Base-by-base conservation (phyloP, 345 rosid genomes). In the Lagerstroemia speciosa region DNA sequence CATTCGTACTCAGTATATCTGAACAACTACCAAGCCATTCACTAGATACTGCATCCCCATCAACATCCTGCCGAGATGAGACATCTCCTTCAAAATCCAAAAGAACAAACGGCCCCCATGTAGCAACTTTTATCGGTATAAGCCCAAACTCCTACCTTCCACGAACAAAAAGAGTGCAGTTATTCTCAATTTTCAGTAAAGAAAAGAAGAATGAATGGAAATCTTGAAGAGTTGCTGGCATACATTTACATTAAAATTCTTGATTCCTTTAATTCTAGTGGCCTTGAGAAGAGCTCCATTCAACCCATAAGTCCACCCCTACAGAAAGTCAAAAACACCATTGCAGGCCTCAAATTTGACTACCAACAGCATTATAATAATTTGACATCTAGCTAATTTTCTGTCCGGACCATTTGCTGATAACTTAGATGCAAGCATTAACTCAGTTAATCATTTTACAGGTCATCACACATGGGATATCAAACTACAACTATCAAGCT, bases 91-190 rank as follows among this genome's bases (percentile, higher is more conserved):
- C 83, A 52, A 89, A 65, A 68, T 86, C 91, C 69, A 89, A 86
- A 71, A 93, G 93, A 77, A 90, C 79, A 83, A 90, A 93, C 34
- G 98, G 97, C 40, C 97, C 96, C 96, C 97, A 90, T 31, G 82
- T 72, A 62, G 94, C 89, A 3, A 87, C 92, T 69, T 79, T 74
- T 11, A 91, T 72, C 8, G 90, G 89, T 72, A 78, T 60, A 41
- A 93, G 97, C 75, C 96, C 96, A 81, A 85, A 87, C 32, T 89
- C 97, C 97, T 93, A 76, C 29, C 61, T 71, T 75, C 78, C 69
- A 78, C 40, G 14, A 38, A 71, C 38, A 67, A 64, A 76, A 40
- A 71, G 65, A 64, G 52, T 72, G 73, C 64, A 45, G 38, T 74
- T 74, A 74, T 68, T 72, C 62, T 9, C 36, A 60, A 43, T 14